Evolutionary conservation across 169 alveolate genomes (phyloP).

Genomic region (Plasmodium gallinaceum): DNA sequence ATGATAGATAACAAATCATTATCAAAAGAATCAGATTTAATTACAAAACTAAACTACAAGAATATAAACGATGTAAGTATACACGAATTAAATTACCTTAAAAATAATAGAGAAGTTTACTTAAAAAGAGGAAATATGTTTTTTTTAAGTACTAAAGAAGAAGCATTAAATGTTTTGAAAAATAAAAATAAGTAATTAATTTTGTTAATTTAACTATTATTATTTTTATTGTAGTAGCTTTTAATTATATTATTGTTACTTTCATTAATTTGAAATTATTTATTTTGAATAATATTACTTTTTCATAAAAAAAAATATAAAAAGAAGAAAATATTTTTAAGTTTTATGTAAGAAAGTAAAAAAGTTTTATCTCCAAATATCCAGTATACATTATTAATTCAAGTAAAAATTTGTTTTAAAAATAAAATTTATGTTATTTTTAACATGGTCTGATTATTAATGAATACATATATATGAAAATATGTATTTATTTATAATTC

Average conservation of each 20-base stretch:
- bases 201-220: too few species aligned
- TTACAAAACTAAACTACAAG: constrained; percentile 52
- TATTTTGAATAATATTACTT: too few species aligned
- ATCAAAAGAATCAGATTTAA: constrained; percentile 33
- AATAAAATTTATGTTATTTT: too few species aligned
- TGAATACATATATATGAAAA: neutral
- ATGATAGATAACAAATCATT: constrained; percentile 12
- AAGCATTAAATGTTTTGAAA: constrained; percentile 45
- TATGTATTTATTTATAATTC: neutral
- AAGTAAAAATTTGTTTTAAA: too few species aligned
- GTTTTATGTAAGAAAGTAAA: too few species aligned
- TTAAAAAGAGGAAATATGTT: constrained; percentile 53
- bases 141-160: constrained; percentile 55
- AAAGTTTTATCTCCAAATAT: too few species aligned
- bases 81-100: constrained; percentile 53
- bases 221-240: too few species aligned
- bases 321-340: too few species aligned
- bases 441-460: too few species aligned
- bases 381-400: too few species aligned
- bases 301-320: too few species aligned
- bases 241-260: neutral
- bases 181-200: neutral
- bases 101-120: constrained; percentile 42
- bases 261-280: too few species aligned
- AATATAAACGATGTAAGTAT: constrained; percentile 61